Percentiles rank a stretch among this genome's conserved stretches.
Evolutionary conservation across 2,329 filamentous ascomycete genomes (phyloP).

Genomic region (Hymenoscyphus salicellus): DNA sequence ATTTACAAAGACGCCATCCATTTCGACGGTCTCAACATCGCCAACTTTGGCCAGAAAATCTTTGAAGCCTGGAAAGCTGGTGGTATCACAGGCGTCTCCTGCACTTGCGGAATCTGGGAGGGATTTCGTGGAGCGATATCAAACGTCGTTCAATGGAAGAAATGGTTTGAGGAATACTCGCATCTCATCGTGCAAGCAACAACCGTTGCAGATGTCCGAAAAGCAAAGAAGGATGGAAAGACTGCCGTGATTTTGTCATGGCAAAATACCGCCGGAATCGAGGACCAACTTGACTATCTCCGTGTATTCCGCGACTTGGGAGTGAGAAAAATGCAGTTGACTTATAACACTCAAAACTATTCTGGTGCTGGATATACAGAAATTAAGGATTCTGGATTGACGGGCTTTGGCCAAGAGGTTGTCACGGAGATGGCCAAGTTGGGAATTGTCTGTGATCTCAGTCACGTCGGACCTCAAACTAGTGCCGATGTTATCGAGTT

Average conservation of each 20-base stretch:
- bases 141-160: constrained; percentile 43
- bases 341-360: constrained; percentile 45
- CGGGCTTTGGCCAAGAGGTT: constrained; percentile 34
- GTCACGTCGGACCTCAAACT: constrained; percentile 36
- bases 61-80: constrained; percentile 36
- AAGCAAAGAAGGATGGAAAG: constrained; percentile 38
- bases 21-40: constrained; percentile 43
- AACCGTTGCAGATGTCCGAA: constrained; percentile 38
- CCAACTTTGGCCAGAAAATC: constrained; percentile 41
- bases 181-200: constrained; percentile 42
- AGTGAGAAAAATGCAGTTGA: constrained; percentile 44
- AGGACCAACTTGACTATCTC: constrained; percentile 40
- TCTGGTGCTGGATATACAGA: constrained; percentile 42
- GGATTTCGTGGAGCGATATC: constrained; percentile 39
- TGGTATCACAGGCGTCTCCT: constrained; percentile 41
- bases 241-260: constrained; percentile 41
- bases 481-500: constrained; percentile 38
- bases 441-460: constrained; percentile 39
- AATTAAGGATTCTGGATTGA: constrained; percentile 38
- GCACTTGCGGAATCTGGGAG: constrained; percentile 43
- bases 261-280: constrained; percentile 44
- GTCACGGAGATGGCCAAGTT: constrained; percentile 32
- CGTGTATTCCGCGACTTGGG: constrained; percentile 42
- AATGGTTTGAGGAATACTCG: constrained; percentile 43
- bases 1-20: constrained; percentile 40